Conservation (phyloP, 2,329 filamentous ascomycete species). For the Xylaria sp. region DNA sequence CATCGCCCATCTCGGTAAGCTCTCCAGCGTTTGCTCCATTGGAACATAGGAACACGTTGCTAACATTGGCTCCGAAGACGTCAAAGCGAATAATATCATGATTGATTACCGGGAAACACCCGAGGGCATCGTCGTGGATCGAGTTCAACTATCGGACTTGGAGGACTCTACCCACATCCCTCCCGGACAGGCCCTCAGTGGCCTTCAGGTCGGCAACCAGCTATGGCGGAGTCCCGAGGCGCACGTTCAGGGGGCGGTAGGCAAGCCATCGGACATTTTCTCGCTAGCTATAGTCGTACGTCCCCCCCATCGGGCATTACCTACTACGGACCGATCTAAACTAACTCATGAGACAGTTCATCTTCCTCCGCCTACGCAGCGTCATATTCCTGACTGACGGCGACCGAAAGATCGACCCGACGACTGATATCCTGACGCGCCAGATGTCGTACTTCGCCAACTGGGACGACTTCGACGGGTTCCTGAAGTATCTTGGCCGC, state of each 20-base stretch:
- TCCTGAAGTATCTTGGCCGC: slow-evolving; percentile 56
- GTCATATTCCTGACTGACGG: slow-evolving; percentile 55
- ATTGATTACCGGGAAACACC: slow-evolving; percentile 52
- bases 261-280: slow-evolving; percentile 57
- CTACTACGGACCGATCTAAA: slow-evolving; percentile 12
- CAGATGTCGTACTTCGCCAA: slow-evolving; percentile 62
- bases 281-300: slow-evolving; percentile 57
- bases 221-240: slow-evolving; percentile 60
- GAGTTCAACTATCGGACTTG: slow-evolving; percentile 55
- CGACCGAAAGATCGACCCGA: slow-evolving; percentile 51
- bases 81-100: slow-evolving; percentile 59
- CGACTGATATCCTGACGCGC: slow-evolving; percentile 56
- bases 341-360: slow-evolving; percentile 51
- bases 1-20: slow-evolving; percentile 52
- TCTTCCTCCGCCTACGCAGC: slow-evolving; percentile 57
- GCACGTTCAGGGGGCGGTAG: slow-evolving; percentile 53
- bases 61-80: slow-evolving; percentile 47
- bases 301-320: slow-evolving; percentile 20
- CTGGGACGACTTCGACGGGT: slow-evolving; percentile 53
- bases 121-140: slow-evolving; percentile 49
- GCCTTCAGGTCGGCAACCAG: slow-evolving; percentile 55
- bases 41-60: background rate
- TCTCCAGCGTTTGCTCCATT: slow-evolving; percentile 25
- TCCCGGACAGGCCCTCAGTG: slow-evolving; percentile 51
- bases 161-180: slow-evolving; percentile 55